Base-by-base conservation (phyloP, 306 rosid species). In the Amphicarpaea edgeworthii region DNA sequence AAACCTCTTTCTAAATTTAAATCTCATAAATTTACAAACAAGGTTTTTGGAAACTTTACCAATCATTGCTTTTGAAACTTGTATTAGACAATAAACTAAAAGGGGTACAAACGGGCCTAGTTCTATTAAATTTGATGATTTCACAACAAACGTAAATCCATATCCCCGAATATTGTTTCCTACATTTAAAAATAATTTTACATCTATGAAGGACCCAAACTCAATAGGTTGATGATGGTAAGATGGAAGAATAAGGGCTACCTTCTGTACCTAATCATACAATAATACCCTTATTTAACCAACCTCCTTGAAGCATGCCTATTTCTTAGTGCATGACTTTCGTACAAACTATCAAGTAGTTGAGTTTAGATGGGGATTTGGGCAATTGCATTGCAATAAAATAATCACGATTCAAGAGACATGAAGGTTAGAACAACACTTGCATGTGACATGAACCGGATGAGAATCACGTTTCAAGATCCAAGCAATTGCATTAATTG, bases 401-500 rank as follows among this genome's bases (percentile, higher is more conserved):
- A 17, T 55, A 63, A 75, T 70, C 43, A 63, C 11, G 10, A 64
- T 60, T 69, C 65, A 47, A 7, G 23, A 73, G 54, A 24, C 28
- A 24, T 30, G 4, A 30, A 75, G 26, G 79, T 34, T 62, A 26
- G 77, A 64, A 77, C 71, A 80, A 63, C 80, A 82, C 82, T 82
- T 69, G 81, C 83, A 79, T 75, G 68, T 64, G 70, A 82, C 60
- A 10, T 69, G 46, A 78, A 73, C 59, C 61, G 81, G 80, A 46
- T 34, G 77, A 75, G 87, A 79, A 83, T 82, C 77, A 77, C 77
- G 79, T 73, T 69, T 77, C 77, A 77, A 70, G 75, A 88, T 80
- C 87, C 87, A 83, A 86, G 93, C 93, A 90, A 90, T 90, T 85
- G 95, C 93, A 85, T 81, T 45, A 81, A 86, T 84, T 76, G 82